These are phyloP conservation scores for Theileria luwenshuni DNA, from an alignment of 169 alveolate genomes.

Conservation along the genomic window DNA sequence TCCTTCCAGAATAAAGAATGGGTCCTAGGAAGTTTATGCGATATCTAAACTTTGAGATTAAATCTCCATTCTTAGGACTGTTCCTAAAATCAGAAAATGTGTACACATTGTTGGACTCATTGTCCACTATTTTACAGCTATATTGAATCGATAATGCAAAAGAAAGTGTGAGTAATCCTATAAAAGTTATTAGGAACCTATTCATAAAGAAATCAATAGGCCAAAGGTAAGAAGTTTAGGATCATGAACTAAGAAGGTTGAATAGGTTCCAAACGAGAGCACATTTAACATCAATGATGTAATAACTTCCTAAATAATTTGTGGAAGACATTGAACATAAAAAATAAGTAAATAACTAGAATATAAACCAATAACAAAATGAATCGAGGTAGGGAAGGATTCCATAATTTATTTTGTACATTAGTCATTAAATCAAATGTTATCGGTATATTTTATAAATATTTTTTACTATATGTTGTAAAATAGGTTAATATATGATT, in stretches of 20 bases:
- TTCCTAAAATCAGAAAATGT: neutral
- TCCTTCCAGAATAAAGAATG: too few relatives aligned
- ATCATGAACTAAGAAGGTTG: neutral
- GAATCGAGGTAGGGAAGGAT: constrained; percentile 4
- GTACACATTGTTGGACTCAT: neutral
- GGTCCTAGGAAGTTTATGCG: too few relatives aligned
- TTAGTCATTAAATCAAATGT: too few relatives aligned
- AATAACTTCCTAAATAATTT: neutral
- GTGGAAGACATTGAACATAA: neutral
- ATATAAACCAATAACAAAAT: neutral
- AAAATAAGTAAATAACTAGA: neutral
- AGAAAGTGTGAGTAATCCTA: constrained; percentile 6
- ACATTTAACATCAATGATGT: neutral
- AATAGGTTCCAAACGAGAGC: neutral
- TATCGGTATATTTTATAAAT: neutral
- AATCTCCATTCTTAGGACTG: neutral
- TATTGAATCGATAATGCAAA: neutral
- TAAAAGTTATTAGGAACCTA: neutral
- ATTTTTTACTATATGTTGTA: constrained; percentile 13
- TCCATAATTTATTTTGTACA: constrained; percentile 5
- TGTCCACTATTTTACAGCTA: constrained; percentile 10
- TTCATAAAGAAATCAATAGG: constrained; percentile 4
- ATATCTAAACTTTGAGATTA: neutral
- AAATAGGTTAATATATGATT: neutral
- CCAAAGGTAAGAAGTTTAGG: neutral